Base-by-base conservation (phyloP, 495 filamentous ascomycete genomes). In the Podospora bellae-mahoneyi region DNA sequence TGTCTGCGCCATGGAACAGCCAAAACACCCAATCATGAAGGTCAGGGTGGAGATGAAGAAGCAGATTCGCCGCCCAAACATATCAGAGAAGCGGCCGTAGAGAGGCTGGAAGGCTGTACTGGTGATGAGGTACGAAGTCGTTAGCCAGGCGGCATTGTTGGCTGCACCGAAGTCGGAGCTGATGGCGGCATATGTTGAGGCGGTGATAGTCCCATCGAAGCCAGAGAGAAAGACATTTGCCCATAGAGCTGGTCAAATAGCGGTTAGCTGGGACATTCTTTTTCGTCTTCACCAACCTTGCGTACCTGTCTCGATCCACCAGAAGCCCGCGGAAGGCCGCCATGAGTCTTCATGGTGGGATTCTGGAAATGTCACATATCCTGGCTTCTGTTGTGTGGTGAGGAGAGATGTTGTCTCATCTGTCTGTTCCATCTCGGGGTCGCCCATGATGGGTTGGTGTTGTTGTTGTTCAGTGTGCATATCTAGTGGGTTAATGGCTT, bases 81-180 rank as follows among this genome's bases (percentile, higher is more conserved):
- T 79, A 66, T 87, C 79, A 0, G 84, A 82, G 13, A 85, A 73
- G 0, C 84, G 79, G 6, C 80, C 80, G 34, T 81, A 82, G 26
- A 82, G 64, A 19, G 80, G 80, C 64, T 84, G 83, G 70, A 90
- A 91, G 65, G 88, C 87, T 4, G 88, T 90, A 73, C 90, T 91
- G 1, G 89, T 88, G 66, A 94, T 89, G 19, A 92, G 77, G 28
- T 89, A 89, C 3, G 89, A 91, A 3, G 89, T 93, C 7, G 89
- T 91, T 1, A 90, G 85, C 90, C 90, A 94, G 13, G 78, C 82
- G 3, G 83, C 79, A 4, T 82, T 84, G 69, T 84, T 83, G 9
- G 81, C 80, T 4, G 82, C 83, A 63, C 77, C 75, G 64, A 86
- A 85, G 61, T 84, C 81, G 30, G 83, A 85, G 68, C 85, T 86